Percentiles rank a stretch among this genome's conserved stretches.
Conservation (phyloP, 495 filamentous ascomycete genomes). For the Thermothielavioides terrestris region DNA sequence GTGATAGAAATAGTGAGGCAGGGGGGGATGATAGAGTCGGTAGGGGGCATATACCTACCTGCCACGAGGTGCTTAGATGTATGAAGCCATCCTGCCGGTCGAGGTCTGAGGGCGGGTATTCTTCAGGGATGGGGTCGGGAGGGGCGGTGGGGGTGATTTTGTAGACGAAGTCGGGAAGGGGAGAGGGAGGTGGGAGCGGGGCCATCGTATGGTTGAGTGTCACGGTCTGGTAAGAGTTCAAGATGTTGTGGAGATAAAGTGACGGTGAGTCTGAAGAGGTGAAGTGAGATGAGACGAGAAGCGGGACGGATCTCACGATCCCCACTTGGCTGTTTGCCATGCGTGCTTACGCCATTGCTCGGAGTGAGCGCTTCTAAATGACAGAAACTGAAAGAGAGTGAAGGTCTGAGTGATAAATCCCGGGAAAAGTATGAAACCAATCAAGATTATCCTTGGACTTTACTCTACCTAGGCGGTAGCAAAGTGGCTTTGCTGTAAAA, state of each 20-base stretch:
- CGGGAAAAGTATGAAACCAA: too few relatives aligned
- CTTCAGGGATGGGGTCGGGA: conserved; percentile 38
- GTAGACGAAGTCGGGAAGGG: conserved; percentile 41
- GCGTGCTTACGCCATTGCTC: too few relatives aligned
- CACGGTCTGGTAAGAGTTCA: background rate
- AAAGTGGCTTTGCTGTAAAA: too few relatives aligned
- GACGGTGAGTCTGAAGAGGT: too few relatives aligned
- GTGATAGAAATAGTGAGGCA: background rate
- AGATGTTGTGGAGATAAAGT: background rate
- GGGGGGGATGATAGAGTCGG: background rate
- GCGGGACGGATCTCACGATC: too few relatives aligned
- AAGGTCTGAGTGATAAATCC: too few relatives aligned
- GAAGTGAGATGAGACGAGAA: too few relatives aligned
- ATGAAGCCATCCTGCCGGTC: conserved; percentile 47
- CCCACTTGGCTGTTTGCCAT: too few relatives aligned
- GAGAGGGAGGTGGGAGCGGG: conserved; percentile 17
- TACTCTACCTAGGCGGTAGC: too few relatives aligned
- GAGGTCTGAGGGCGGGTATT: conserved; percentile 41
- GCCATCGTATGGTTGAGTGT: background rate
- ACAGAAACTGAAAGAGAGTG: too few relatives aligned
- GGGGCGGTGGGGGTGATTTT: conserved; percentile 41
- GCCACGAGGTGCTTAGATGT: conserved; percentile 40
- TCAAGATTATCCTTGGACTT: too few relatives aligned
- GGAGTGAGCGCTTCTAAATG: too few relatives aligned
- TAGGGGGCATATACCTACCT: conserved; percentile 25